Conservation (phyloP, 208 protist genomes). For the Leishmania martiniquensis region DNA sequence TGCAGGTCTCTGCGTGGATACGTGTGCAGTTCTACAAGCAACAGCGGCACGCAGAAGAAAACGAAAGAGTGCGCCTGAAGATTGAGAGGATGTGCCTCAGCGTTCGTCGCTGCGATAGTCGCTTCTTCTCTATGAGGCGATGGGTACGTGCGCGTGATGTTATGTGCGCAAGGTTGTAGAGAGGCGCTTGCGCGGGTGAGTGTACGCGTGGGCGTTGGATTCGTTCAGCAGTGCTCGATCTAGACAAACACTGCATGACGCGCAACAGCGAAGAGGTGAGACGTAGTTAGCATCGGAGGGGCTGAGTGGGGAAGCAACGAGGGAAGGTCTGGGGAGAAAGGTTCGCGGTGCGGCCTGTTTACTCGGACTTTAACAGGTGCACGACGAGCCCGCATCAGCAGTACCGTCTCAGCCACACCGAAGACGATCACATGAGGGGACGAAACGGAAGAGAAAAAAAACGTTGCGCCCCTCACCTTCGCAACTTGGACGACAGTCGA, state of each 20-base stretch:
- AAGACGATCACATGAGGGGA: too few relatives aligned
- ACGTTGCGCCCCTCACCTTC: neutral
- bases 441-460: too few relatives aligned
- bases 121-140: neutral
- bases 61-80: constrained; percentile 3
- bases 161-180: too few relatives aligned
- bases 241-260: neutral
- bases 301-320: neutral
- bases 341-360: neutral
- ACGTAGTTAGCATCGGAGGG: neutral
- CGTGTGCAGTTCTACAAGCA: neutral
- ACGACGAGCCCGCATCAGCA: neutral
- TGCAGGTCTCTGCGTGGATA: too few relatives aligned
- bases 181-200: neutral
- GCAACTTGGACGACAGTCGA: neutral
- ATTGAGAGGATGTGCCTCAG: neutral
- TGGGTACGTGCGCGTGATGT: neutral
- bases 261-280: neutral
- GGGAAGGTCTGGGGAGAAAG: neutral
- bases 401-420: too few relatives aligned
- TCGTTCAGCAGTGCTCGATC: neutral
- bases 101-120: neutral
- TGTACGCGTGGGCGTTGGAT: neutral
- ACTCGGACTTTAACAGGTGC: neutral
- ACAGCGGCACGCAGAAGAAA: too few relatives aligned